Percentiles rank a stretch among this genome's conserved stretches.
Evolutionary conservation across 768 basidiomycete species (phyloP).

Genomic region (Hemileccinum rubropunctum): DNA sequence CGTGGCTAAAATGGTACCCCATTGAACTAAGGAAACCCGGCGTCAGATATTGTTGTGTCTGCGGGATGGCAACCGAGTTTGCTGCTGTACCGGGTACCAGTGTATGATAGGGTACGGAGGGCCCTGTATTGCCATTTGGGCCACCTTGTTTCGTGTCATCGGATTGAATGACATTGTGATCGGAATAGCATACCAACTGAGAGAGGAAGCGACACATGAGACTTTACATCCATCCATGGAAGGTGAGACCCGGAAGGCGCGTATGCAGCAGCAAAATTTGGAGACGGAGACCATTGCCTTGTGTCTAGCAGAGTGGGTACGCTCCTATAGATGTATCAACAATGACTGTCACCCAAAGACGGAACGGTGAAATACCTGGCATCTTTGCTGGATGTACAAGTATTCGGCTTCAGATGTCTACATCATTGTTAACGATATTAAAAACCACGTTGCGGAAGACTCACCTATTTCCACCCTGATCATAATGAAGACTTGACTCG

Average conservation of each 20-base stretch:
- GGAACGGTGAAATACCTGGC: background rate
- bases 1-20: background rate
- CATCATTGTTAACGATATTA: background rate
- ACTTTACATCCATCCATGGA: background rate
- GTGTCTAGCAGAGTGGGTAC: background rate
- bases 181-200: background rate
- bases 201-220: background rate
- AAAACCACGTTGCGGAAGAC: no score
- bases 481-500: no score
- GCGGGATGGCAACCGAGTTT: background rate
- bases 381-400: background rate
- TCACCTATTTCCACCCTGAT: no score
- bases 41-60: background rate
- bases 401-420: background rate
- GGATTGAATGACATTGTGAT: background rate
- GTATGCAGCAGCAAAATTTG: background rate
- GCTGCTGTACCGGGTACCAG: background rate
- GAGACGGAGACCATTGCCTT: background rate
- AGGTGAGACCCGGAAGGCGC: background rate
- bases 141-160: background rate
- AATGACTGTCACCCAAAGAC: no score
- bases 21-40: background rate
- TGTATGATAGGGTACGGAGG: background rate
- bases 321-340: background rate
- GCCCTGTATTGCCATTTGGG: background rate